Evolutionary conservation across 2,329 filamentous ascomycete genomes (phyloP).

Genomic region (Uncinocarpus reesii): DNA sequence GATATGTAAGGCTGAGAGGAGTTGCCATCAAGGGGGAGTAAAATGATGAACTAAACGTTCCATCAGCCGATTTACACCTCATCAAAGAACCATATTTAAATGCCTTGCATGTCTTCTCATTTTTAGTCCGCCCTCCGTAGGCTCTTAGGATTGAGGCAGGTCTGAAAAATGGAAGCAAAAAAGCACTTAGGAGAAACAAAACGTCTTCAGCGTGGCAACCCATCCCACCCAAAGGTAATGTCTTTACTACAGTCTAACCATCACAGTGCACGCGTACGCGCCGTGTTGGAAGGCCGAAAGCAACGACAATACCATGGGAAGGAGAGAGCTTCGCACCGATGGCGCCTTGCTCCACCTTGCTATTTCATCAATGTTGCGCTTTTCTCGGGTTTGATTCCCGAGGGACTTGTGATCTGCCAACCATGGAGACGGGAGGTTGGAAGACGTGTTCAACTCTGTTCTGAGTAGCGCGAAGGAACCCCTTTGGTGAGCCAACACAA

Average conservation of each 20-base stretch:
- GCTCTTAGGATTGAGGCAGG: slow-evolving; percentile 40
- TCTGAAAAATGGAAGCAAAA: slow-evolving; percentile 42
- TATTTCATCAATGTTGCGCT: slow-evolving; percentile 41
- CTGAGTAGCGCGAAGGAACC: slow-evolving; percentile 38
- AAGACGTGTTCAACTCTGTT: slow-evolving; percentile 44
- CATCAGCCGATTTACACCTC: not conserved
- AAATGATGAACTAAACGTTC: no score
- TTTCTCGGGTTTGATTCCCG: slow-evolving; percentile 19
- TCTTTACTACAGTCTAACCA: slow-evolving; percentile 15
- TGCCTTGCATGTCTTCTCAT: slow-evolving; percentile 39
- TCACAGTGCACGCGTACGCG: slow-evolving; percentile 16
- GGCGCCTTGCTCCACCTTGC: not conserved
- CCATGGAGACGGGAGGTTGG: slow-evolving; percentile 36
- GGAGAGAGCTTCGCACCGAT: not conserved
- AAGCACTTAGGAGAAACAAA: slow-evolving; percentile 20
- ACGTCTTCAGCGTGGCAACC: not conserved
- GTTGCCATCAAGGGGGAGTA: slow-evolving; percentile 28
- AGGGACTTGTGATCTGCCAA: slow-evolving; percentile 44
- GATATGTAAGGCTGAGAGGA: slow-evolving; percentile 39
- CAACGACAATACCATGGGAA: not conserved
- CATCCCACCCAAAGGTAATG: not conserved
- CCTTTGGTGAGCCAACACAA: not conserved
- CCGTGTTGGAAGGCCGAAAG: slow-evolving; percentile 9
- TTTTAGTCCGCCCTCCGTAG: slow-evolving; percentile 48
- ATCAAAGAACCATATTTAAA: not conserved